Conservation (phyloP, 2,329 filamentous ascomycete species). For the Acrodontium crateriforme region DNA sequence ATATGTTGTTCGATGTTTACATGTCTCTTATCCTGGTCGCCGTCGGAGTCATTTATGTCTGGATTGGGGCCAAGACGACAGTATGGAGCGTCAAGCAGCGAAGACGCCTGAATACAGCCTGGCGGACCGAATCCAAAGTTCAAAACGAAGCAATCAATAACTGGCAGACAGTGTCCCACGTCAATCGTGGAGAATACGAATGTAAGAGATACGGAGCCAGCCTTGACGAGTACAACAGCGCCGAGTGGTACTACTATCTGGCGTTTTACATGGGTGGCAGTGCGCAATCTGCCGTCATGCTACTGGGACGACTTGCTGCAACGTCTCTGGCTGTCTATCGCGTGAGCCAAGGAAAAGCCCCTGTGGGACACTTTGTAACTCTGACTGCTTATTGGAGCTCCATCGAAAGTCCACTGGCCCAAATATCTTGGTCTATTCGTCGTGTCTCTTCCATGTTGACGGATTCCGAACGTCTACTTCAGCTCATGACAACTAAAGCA, state of each 20-base stretch:
- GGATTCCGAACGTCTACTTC: constrained; percentile 49
- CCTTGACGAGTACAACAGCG: constrained; percentile 23
- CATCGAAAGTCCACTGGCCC: constrained; percentile 34
- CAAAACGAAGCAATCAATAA: constrained; percentile 46
- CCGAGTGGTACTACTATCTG: constrained; percentile 16
- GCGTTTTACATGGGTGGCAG: constrained; percentile 23
- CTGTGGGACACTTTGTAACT: constrained; percentile 49
- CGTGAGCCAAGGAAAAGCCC: constrained; percentile 34
- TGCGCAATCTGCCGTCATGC: constrained; percentile 34
- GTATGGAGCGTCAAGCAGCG: constrained; percentile 23
- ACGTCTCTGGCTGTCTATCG: constrained; percentile 41
- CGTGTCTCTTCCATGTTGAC: constrained; percentile 42
- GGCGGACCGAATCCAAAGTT: constrained; percentile 37
- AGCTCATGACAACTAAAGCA: constrained; percentile 44
- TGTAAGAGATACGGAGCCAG: constrained; percentile 33
- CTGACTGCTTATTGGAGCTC: constrained; percentile 49
- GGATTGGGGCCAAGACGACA: constrained; percentile 33
- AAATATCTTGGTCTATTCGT: constrained; percentile 36
- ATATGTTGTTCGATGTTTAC: constrained; percentile 48
- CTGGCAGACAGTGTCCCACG: constrained; percentile 47
- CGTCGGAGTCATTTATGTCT: constrained; percentile 39
- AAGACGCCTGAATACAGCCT: constrained; percentile 17
- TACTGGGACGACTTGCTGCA: constrained; percentile 35
- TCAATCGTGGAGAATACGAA: constrained; percentile 44
- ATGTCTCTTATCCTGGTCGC: constrained; percentile 38